Conservation (phyloP, 2,329 filamentous ascomycete genomes). For the Ceratocystis cacaofunesta region DNA sequence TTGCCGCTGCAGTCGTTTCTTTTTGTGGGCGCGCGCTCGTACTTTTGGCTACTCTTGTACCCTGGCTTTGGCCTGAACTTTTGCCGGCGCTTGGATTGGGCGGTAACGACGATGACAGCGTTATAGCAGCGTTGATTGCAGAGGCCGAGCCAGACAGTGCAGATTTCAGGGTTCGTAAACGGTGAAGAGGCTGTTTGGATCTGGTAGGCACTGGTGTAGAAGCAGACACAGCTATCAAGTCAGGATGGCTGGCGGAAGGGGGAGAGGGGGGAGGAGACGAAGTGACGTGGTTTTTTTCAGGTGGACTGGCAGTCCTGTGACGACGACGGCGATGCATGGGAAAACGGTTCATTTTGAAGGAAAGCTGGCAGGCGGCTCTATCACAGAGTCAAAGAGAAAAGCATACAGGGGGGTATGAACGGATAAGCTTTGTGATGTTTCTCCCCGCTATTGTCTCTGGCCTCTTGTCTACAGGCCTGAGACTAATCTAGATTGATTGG, state of each 20-base stretch:
- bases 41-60: background rate
- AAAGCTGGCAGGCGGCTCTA: background rate
- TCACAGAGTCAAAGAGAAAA: background rate
- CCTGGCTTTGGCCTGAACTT: background rate
- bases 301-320: constrained; percentile 23
- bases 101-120: background rate
- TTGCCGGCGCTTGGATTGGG: background rate
- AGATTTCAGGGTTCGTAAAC: constrained; percentile 18
- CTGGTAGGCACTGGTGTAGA: constrained; percentile 11
- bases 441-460: background rate
- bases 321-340: constrained; percentile 31
- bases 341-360: constrained; percentile 28
- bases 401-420: background rate
- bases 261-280: constrained; percentile 3
- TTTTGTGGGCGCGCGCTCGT: background rate
- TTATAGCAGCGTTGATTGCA: constrained; percentile 2
- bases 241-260: background rate
- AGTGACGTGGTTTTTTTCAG: background rate
- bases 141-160: constrained; percentile 10
- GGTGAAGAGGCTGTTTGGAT: constrained; percentile 17
- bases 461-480: background rate
- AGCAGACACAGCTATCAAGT: background rate
- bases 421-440: background rate
- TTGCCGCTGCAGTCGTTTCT: background rate
- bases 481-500: background rate